Evolutionary conservation across 192 early-diverging fungal species (phyloP), one percentile per base, ranked within the genome.

Genomic region (Mortierella alpina): DNA sequence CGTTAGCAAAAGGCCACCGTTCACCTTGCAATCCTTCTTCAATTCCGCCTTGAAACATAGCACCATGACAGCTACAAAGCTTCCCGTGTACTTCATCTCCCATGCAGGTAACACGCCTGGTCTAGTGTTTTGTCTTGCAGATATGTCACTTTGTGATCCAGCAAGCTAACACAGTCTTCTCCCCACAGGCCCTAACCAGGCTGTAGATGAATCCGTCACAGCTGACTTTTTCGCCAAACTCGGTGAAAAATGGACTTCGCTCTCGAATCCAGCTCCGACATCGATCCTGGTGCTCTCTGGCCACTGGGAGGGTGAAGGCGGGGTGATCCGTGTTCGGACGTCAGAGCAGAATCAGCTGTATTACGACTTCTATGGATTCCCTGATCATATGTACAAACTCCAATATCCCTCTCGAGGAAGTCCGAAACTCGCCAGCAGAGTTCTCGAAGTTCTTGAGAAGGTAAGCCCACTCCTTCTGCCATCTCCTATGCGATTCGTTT

Each of bases 341-440:
- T 84, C 87, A 1, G 77, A 80, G 44, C 66, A 73, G 47, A 86
- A 86, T 22, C 66, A 79, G 23, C 81, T 92, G 5, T 91, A 91
- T 15, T 92, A 93, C 60, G 92, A 93, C 54, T 93, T 90, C 66
- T 88, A 90, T 57, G 81, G 81, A n/a, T 93, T 93, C 55, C 89
- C 90, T 0, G 63, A 86, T 6, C 79, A 65, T 48, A 82, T 88
- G 56, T 93, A 92, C 73, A 74, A 86, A 52, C 75, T 89, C 60
- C 74, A 82, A 55, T 93, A 90, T 72, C 86, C 89, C 20, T 84
- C 89, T n/a, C 71, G 70, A 45, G 89, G 86, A 0, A 85, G 83
- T 22, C 90, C 91, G 5, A 52, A 81, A 15, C 53, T 93, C 6
- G 84, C 92, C 0, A 66, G 63, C 12, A 65, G 84, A 31, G 84